A percentile compares a stretch with the other conserved stretches of the same genome.
Conservation (phyloP, 768 basidiomycete genomes). For the Paxillus rubicundulus region DNA sequence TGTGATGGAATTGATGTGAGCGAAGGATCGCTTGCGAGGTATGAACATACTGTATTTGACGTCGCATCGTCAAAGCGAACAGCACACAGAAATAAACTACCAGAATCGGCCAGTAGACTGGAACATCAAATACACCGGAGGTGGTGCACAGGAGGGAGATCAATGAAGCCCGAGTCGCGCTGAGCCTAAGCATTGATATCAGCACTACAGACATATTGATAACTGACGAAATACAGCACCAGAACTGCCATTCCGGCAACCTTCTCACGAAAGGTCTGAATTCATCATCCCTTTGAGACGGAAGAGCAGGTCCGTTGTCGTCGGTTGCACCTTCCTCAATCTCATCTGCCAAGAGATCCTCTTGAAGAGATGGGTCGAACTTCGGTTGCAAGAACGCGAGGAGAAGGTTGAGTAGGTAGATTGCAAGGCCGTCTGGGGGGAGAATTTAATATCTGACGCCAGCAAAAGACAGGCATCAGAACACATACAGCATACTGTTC, state of each 20-base stretch:
- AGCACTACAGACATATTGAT: background rate
- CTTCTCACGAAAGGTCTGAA: slow-evolving; percentile 96
- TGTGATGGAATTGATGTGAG: slow-evolving; percentile 31
- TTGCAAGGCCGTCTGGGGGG: slow-evolving; percentile 77
- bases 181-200: slow-evolving; percentile 59
- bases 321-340: slow-evolving; percentile 89
- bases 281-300: slow-evolving; percentile 81
- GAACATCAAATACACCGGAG: slow-evolving; percentile 88
- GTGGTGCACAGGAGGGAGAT: slow-evolving; percentile 78
- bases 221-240: slow-evolving; percentile 45
- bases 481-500: slow-evolving; percentile 66
- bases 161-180: slow-evolving; percentile 84
- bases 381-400: slow-evolving; percentile 97
- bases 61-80: slow-evolving; percentile 91
- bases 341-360: slow-evolving; percentile 90
- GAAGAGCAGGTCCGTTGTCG: slow-evolving; percentile 52
- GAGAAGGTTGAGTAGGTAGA: slow-evolving; percentile 93
- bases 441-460: background rate
- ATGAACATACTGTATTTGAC: slow-evolving; percentile 84
- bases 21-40: background rate
- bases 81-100: slow-evolving; percentile 96
- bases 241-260: slow-evolving; percentile 96
- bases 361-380: slow-evolving; percentile 94
- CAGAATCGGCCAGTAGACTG: slow-evolving; percentile 99
- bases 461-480: background rate